These are phyloP conservation scores for Xylaria telfairii DNA, from an alignment of 495 filamentous ascomycete species.

Conservation along the genomic window DNA sequence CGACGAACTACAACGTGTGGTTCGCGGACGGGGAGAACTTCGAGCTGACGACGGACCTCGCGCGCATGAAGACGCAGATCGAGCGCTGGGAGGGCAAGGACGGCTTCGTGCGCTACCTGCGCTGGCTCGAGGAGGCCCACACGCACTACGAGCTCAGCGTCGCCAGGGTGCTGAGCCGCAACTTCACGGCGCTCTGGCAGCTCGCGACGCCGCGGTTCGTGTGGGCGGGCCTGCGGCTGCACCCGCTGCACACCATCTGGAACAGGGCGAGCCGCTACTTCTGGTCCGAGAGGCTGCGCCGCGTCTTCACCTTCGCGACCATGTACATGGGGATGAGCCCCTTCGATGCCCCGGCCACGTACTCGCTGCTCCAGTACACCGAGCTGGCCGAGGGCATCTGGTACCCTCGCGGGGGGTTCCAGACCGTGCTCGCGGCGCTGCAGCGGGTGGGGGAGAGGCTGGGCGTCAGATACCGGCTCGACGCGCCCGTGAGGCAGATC, in stretches of 20 bases:
- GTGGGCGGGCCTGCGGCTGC: slow-evolving; percentile 57
- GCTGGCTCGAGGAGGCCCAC: slow-evolving; percentile 67
- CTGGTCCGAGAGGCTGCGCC: slow-evolving; percentile 66
- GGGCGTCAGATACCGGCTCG: slow-evolving; percentile 64
- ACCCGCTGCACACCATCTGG: slow-evolving; percentile 71
- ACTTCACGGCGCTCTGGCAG: slow-evolving; percentile 62
- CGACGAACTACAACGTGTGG: slow-evolving; percentile 73
- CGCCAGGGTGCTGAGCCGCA: slow-evolving; percentile 63
- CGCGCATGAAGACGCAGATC: slow-evolving; percentile 69
- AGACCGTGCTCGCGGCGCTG: slow-evolving; percentile 62
- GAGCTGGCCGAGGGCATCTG: slow-evolving; percentile 76
- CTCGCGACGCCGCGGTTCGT: slow-evolving; percentile 61
- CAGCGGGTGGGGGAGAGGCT: slow-evolving; percentile 59
- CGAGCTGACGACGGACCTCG: slow-evolving; percentile 63
- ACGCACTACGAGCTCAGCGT: slow-evolving; percentile 69
- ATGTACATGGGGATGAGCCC: slow-evolving; percentile 83
- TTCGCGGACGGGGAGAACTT: slow-evolving; percentile 68
- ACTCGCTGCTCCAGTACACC: slow-evolving; percentile 73
- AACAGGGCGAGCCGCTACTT: slow-evolving; percentile 65
- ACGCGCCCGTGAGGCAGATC: slow-evolving; percentile 57
- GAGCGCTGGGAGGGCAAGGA: slow-evolving; percentile 69
- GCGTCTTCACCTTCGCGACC: slow-evolving; percentile 74
- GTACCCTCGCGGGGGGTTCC: slow-evolving; percentile 74
- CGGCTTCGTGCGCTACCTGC: slow-evolving; percentile 67
- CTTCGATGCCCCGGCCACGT: slow-evolving; percentile 74